Evolutionary conservation across 2,329 filamentous ascomycete species (phyloP), one percentile per base, ranked within the genome.

Genomic region (Penicillium sclerotigenum): DNA sequence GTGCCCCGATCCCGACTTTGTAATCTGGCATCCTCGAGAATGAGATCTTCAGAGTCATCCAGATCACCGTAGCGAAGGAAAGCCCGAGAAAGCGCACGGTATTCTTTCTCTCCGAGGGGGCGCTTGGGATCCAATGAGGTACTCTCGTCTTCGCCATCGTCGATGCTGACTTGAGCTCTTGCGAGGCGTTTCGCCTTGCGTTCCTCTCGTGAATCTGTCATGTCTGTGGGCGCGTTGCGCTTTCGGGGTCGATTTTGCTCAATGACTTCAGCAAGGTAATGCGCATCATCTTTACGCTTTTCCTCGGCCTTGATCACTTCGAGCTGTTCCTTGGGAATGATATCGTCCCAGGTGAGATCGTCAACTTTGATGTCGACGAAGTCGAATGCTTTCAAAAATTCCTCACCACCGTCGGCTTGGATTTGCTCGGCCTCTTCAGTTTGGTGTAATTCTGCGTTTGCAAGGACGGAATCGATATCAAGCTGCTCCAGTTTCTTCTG

Each of bases 311-410:
- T 96, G 75, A 97, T 89, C 58, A 87, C 87, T 16, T 92, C 92
- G 18, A 99, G 83, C 67, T 96, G 87, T 8, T 96, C 91, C 57
- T 92, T 91, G 0, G 94, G 95, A 65, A 99, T 97, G 66, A 99
- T 99, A 63, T 97, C 89, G 67, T 99, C 94, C 94, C 94, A 99
- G 64, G 95, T 91, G 26, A 97, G 86, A 62, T 97, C 83, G 58
- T 80, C 90, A 24, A 97, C 89, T 76, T 97, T 97, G 74, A 97
- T 93, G 73, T 99, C 94, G 1, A 94, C 97, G 68, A 96, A 96
- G 70, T 97, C 91, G 65, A 90, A 90, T 58, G 85, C 87, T 64
- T 83, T 86, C 78, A 99, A 87, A 74, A 97, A 99, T 59, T 96
- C 96, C 71, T 97, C 93, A 77, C 94, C 94, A 68, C 94, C 95